Evolutionary conservation across 768 basidiomycete species (phyloP).

Genomic region (Phanerodontia chrysosporium): DNA sequence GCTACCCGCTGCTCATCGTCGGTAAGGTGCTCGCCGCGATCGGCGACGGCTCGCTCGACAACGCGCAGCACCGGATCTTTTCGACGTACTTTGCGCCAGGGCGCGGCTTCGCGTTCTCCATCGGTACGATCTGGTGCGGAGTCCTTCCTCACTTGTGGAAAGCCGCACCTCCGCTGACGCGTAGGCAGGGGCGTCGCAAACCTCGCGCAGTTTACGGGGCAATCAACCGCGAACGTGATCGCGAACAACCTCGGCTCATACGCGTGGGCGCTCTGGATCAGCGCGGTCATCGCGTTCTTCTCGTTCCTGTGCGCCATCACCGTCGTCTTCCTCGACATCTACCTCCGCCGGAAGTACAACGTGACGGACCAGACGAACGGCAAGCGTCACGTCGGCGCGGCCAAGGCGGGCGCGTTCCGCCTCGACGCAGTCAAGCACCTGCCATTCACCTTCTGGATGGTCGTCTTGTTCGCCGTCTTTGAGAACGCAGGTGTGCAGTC

Average conservation of each 20-base stretch:
- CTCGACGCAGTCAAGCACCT: slow-evolving; percentile 29
- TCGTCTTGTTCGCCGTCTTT: slow-evolving; percentile 36
- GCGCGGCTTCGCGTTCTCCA: slow-evolving; percentile 36
- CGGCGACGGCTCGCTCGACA: slow-evolving; percentile 38
- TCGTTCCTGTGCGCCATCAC: slow-evolving; percentile 34
- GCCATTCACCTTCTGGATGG: slow-evolving; percentile 38
- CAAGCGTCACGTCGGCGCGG: slow-evolving; percentile 23
- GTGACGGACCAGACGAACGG: slow-evolving; percentile 35
- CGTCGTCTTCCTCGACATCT: slow-evolving; percentile 34
- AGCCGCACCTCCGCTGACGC: neutral
- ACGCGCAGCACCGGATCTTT: slow-evolving; percentile 41
- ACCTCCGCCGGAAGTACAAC: slow-evolving; percentile 30
- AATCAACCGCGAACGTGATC: slow-evolving; percentile 39
- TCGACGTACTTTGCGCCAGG: slow-evolving; percentile 41
- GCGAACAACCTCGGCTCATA: slow-evolving; percentile 33
- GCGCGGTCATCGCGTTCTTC: slow-evolving; percentile 33
- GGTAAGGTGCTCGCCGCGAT: slow-evolving; percentile 39
- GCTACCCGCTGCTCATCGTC: slow-evolving; percentile 34
- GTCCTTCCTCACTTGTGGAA: too few relatives aligned
- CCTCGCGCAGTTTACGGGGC: slow-evolving; percentile 37
- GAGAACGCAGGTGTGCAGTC: slow-evolving; percentile 42
- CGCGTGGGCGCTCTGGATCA: slow-evolving; percentile 41
- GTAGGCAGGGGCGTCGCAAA: slow-evolving; percentile 32
- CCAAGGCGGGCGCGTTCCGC: slow-evolving; percentile 26
- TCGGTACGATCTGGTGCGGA: slow-evolving; percentile 29